These are phyloP conservation scores for Carex myosuroides DNA, from an alignment of 176 grass and related monocot genomes.

Conservation along the genomic window DNA sequence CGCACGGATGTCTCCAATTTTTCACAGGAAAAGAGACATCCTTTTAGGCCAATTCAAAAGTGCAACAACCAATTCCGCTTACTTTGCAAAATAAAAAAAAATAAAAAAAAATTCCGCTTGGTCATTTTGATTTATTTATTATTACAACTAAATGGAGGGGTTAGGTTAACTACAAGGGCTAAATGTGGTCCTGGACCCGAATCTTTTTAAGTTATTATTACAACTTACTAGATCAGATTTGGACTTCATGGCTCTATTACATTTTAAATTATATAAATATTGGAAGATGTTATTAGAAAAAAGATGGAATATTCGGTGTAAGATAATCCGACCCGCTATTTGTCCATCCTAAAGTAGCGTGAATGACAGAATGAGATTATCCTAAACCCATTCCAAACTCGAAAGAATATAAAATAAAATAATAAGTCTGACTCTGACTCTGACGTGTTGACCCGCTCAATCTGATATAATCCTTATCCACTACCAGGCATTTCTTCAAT, in stretches of 20 bases:
- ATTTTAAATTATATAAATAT: no score
- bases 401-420: neutral
- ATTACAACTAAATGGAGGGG: neutral
- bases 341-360: neutral
- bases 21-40: neutral
- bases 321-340: neutral
- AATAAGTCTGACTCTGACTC: neutral
- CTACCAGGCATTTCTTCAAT: neutral
- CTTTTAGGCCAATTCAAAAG: neutral
- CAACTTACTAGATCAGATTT: neutral
- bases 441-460: neutral
- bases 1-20: neutral
- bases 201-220: neutral
- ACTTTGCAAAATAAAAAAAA: no score
- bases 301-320: no score
- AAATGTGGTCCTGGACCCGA: neutral
- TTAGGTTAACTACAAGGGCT: neutral
- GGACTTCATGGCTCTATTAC: neutral
- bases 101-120: neutral
- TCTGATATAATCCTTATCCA: neutral
- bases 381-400: neutral
- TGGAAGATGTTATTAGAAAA: no score
- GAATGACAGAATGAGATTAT: neutral
- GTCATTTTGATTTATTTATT: neutral
- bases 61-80: neutral